Evolutionary conservation across 1,284 basidiomycete species (phyloP), one percentile per base, ranked within the genome.

Genomic region (Bjerkandera adusta): DNA sequence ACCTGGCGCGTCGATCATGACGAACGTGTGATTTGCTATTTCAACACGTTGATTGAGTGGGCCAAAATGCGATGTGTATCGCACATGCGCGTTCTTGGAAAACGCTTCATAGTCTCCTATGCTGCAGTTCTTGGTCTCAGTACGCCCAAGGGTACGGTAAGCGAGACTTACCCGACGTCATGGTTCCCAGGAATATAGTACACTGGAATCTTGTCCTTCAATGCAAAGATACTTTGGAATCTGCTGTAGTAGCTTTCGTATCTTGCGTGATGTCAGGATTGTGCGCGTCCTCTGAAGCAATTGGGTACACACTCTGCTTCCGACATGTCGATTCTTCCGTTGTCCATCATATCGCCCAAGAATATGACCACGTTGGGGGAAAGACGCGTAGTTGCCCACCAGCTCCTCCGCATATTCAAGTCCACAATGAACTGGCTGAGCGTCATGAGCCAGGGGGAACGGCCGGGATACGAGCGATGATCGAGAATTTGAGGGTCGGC

Each of bases 131-230:
- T 43, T 5, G 49, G 34, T n/a, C 48, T 51, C 52, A 45, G 39
- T 42, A 25, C 21, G 26, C 27, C 46, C 30, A 37, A 35, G 20
- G 43, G 43, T 43, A 47, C 27, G 40, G 38, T 3, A 21, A 45
- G 22, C 1, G 42, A 32, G 21, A 62, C 71, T 38, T 59, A 89
- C 79, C 87, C 89, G 34, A 89, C 76, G 60, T 97, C 93, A 57
- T 92, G 90, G 61, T 96, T 97, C 5, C 93, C 93, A 1, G 92
- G 86, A 22, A 94, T 76, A 58, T 83, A 89, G 61, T 87, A 84
- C 51, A 76, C 68, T 48, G 69, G 77, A 42, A 72, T 63, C 11
- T 56, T 54, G 15, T 60, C 47, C 38, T 70, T 59, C 2, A 72
- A 54, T 10, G 69, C 62, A 66, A 92, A 92, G 29, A 90, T 88